Conservation (phyloP, 2,329 filamentous ascomycete genomes). For the Aspergillus aculeatus region DNA sequence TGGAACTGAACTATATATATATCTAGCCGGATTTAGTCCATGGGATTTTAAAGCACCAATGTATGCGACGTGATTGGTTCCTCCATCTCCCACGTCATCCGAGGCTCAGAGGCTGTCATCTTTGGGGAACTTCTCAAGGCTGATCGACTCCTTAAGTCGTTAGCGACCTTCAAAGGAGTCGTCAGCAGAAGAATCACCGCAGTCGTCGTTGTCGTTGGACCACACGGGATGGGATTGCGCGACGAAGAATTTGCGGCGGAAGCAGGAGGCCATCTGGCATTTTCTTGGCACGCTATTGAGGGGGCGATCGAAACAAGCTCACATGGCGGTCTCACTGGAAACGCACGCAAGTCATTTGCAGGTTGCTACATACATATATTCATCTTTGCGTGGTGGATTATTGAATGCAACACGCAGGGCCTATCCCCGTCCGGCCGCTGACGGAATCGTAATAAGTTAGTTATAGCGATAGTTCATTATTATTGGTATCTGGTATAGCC, state of each 20-base stretch:
- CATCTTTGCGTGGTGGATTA: background rate
- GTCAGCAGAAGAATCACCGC: background rate
- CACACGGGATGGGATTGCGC: background rate
- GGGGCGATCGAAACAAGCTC: conserved; percentile 15
- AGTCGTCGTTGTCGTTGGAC: background rate
- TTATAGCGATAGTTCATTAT: background rate
- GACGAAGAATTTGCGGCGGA: conserved; percentile 6
- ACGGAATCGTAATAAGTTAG: background rate
- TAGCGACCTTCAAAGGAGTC: background rate
- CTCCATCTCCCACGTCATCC: background rate
- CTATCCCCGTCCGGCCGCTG: background rate
- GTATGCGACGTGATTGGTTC: background rate
- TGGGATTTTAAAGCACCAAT: background rate
- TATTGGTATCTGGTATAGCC: background rate
- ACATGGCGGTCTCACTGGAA: conserved; percentile 7
- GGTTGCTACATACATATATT: background rate
- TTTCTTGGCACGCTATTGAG: conserved; percentile 30
- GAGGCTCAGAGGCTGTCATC: background rate
- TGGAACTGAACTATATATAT: background rate
- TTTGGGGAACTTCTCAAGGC: background rate
- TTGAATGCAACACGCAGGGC: background rate
- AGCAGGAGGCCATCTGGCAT: conserved; percentile 36
- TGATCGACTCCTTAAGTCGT: background rate
- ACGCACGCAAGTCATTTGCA: conserved; percentile 3
- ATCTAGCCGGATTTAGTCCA: background rate